phyloP scores from a whole-genome alignment of 225 moss, liverwort and hornwort species.

The Polytrichum commune region DNA sequence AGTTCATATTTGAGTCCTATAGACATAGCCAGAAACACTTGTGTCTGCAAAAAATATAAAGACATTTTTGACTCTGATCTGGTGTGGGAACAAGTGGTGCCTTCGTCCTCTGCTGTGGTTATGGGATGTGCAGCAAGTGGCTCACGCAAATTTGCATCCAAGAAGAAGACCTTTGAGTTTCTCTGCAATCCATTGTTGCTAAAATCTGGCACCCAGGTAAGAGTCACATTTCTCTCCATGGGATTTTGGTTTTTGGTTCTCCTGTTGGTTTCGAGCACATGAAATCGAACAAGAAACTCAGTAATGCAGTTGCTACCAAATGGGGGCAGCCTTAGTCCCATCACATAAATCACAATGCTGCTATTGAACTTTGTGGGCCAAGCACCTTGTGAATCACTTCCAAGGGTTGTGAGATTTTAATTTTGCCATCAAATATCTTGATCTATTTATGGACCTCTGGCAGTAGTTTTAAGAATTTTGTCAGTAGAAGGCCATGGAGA shows the following conservation, averaged over 20 bases:
- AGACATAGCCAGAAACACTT: constrained; percentile 29
- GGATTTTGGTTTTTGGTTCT: neutral
- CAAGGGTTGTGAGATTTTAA: no score
- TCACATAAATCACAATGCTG: no score
- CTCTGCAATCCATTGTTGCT: constrained; percentile 17
- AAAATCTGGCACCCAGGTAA: neutral
- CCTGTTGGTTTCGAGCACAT: neutral
- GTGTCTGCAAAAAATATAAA: constrained; percentile 27
- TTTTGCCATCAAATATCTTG: no score
- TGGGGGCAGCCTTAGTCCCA: no score
- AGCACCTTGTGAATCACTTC: no score
- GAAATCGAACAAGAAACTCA: no score
- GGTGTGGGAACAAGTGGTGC: constrained; percentile 31
- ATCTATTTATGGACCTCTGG: no score
- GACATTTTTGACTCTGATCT: constrained; percentile 20
- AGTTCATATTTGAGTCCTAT: constrained; percentile 22
- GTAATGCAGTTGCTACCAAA: no score
- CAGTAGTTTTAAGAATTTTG: no score
- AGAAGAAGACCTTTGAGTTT: constrained; percentile 27
- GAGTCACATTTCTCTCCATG: neutral
- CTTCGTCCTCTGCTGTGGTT: constrained; percentile 11
- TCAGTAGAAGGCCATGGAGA: no score
- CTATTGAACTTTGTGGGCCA: no score
- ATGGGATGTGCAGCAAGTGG: constrained; percentile 8
- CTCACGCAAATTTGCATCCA: constrained; percentile 13